These are phyloP conservation scores for Salisapilia sapeloensis DNA, from an alignment of 352 stramenopile species.

Conservation along the genomic window DNA sequence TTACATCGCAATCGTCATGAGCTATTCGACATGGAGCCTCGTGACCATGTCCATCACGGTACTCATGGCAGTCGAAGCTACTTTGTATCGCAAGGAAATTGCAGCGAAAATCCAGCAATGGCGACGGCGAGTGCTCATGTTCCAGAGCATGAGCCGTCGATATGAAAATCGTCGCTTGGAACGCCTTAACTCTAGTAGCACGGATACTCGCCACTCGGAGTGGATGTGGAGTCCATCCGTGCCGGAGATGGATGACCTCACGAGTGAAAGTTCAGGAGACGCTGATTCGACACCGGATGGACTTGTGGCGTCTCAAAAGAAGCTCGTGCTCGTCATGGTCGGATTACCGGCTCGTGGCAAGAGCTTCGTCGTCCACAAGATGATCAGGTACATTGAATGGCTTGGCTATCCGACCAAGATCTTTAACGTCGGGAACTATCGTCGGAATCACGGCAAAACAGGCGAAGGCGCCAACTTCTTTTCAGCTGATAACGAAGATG, in stretches of 20 bases:
- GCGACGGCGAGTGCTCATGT: constrained; percentile 42
- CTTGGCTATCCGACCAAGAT: constrained; percentile 80
- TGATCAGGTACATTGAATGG: constrained; percentile 88
- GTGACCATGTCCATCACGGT: no score
- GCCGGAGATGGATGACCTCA: constrained; percentile 15
- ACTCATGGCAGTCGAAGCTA: no score
- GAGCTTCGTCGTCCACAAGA: constrained; percentile 91
- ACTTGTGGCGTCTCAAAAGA: constrained; percentile 63
- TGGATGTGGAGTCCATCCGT: constrained; percentile 45
- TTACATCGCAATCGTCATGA: no score
- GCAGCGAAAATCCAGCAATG: constrained; percentile 23
- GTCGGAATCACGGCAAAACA: constrained; percentile 54
- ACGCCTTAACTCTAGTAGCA: constrained; percentile 36
- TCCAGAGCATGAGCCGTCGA: constrained; percentile 52
- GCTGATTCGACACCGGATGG: constrained; percentile 13
- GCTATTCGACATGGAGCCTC: no score
- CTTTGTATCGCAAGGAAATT: no score
- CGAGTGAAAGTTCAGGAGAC: constrained; percentile 9
- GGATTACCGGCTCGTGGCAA: constrained; percentile 89
- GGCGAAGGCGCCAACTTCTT: constrained; percentile 84
- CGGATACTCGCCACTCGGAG: constrained; percentile 38
- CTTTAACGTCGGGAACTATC: constrained; percentile 92
- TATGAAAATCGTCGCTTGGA: constrained; percentile 60
- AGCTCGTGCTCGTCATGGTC: constrained; percentile 88
- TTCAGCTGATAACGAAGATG: constrained; percentile 73